Evolutionary conservation across 2,329 filamentous ascomycete genomes (phyloP), one percentile per base, ranked within the genome.

Genomic region (Colletotrichum sp.): DNA sequence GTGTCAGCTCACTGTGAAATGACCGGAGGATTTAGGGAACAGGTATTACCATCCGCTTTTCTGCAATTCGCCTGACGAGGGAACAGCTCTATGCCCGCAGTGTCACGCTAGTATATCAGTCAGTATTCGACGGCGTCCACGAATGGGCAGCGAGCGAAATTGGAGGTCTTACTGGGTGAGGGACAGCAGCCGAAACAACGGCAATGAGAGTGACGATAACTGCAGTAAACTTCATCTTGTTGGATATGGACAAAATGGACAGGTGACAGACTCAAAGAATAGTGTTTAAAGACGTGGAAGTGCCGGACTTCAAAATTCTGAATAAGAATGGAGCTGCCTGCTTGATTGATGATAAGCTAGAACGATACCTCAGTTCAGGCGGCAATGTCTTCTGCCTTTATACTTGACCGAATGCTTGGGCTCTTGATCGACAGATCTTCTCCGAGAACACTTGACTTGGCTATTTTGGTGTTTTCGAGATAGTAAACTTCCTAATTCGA

Each of bases 191-290:
- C 11, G 49, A 61, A 6, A 4, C 27, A 5, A n/a, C 63, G 15
- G 52, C 11, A 2, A 68, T 11, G 9, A 72, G n/a, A 27, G 34
- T n/a, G 19, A 12, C 9, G 8, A 59, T 5, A 25, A 65, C 15
- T 12, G n/a, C 15, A 13, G 44, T 27, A 9, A 52, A 49, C 64
- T 52, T 66, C 36, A 66, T 66, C 13, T 52, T 30, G 36, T 19
- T 7, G 12, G 19, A 0, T 52, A 3, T 49, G 15, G 6, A 11
- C 3, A 1, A 30, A 1, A 7, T 6, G 62, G 5, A 30, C 29
- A 6, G n/a, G 12, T 52, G 29, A 30, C 8, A 59, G 9, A 8
- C 16, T 59, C 15, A 2, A 30, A 59, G 2, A 16, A 19, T 59
- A 3, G 1, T 6, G n/a, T 59, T 9, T 13, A 22, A 52, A 22